A percentile compares a stretch with the other conserved stretches of the same genome.
These are phyloP conservation scores for Myotisia sp. DNA, from an alignment of 2,329 filamentous ascomycete genomes.

Conservation along the genomic window DNA sequence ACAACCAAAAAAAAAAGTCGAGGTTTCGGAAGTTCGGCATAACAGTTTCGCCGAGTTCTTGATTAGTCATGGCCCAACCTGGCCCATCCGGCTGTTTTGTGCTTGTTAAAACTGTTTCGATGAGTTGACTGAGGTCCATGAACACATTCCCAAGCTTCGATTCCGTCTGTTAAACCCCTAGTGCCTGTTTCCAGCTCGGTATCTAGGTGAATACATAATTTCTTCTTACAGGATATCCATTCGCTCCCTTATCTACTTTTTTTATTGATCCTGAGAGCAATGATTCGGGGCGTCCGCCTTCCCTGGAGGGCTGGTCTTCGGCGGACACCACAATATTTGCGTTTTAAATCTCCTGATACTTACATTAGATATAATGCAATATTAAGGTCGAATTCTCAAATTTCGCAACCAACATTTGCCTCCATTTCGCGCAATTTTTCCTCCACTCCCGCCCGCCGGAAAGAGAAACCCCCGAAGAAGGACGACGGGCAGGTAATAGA, in stretches of 20 bases:
- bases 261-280: slow-evolving; percentile 20
- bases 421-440: slow-evolving; percentile 29
- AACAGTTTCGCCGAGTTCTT: not conserved
- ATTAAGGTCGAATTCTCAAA: slow-evolving; percentile 7
- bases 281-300: slow-evolving; percentile 51
- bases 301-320: slow-evolving; percentile 51
- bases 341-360: slow-evolving; percentile 21
- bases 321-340: slow-evolving; percentile 31
- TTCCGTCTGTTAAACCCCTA: too few relatives aligned
- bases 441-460: slow-evolving; percentile 36
- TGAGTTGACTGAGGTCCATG: too few relatives aligned
- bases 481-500: slow-evolving; percentile 32
- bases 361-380: slow-evolving; percentile 21
- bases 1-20: not conserved
- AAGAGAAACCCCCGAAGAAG: slow-evolving; percentile 38
- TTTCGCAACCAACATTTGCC: slow-evolving; percentile 13
- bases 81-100: too few relatives aligned
- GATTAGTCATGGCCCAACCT: too few relatives aligned
- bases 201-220: too few relatives aligned
- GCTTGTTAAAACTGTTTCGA: too few relatives aligned
- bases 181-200: too few relatives aligned
- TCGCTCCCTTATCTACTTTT: slow-evolving; percentile 1
- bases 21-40: not conserved
- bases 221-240: too few relatives aligned
- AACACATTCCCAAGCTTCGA: too few relatives aligned